A percentile compares a stretch with the other conserved stretches of the same genome.
phyloP scores from a whole-genome alignment of 495 filamentous ascomycete genomes.

The Cladorrhinum samala region DNA sequence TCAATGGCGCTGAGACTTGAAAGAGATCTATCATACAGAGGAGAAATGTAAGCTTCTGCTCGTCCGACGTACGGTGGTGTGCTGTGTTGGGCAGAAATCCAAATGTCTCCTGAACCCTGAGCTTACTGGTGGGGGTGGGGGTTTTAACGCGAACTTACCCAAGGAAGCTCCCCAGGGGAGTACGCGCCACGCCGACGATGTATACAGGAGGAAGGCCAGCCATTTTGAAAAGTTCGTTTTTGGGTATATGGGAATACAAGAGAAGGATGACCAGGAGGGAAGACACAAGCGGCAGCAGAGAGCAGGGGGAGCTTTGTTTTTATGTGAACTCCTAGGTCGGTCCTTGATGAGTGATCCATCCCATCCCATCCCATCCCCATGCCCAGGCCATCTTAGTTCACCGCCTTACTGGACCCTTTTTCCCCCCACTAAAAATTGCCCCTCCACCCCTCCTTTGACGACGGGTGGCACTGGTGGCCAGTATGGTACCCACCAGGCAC shows the following conservation, averaged over 20 bases:
- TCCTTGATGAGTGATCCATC: not conserved
- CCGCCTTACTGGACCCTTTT: slow-evolving; percentile 2
- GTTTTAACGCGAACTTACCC: slow-evolving; percentile 62
- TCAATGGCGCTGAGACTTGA: slow-evolving; percentile 79
- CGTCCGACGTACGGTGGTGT: not conserved
- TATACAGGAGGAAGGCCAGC: slow-evolving; percentile 70
- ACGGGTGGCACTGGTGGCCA: not conserved
- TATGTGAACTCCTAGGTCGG: not conserved
- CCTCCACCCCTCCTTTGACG: slow-evolving; percentile 1
- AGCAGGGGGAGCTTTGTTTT: slow-evolving; percentile 2
- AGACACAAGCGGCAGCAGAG: not conserved
- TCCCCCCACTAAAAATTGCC: slow-evolving; percentile 1
- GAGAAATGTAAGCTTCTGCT: slow-evolving; percentile 17
- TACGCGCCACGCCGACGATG: slow-evolving; percentile 87
- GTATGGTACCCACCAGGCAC: not conserved
- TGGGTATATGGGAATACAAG: not conserved
- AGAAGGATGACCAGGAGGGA: not conserved
- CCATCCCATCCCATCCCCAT: not conserved
- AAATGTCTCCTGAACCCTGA: not conserved
- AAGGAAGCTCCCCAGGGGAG: slow-evolving; percentile 86
- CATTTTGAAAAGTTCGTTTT: slow-evolving; percentile 18
- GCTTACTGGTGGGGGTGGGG: slow-evolving; percentile 3
- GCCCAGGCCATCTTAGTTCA: not conserved
- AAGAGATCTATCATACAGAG: slow-evolving; percentile 54
- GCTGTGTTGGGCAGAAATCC: slow-evolving; percentile 3